Percentiles rank a stretch among this genome's conserved stretches.
phyloP scores from a whole-genome alignment of 1,139 yeast species.

The Lodderomyces beijingensis region DNA sequence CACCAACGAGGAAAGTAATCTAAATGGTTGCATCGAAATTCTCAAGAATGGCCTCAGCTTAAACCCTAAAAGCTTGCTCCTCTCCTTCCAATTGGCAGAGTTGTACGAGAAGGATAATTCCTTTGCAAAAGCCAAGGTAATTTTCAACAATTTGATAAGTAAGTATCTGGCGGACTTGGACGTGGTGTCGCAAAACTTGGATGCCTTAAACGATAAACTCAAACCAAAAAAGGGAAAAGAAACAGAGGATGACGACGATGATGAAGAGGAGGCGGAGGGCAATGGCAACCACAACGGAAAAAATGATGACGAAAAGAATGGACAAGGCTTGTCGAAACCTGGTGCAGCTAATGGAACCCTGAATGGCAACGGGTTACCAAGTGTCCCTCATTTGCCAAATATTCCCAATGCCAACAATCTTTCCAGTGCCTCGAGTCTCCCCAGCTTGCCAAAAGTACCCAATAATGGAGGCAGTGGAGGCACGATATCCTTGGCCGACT shows the following conservation, averaged over 20 bases:
- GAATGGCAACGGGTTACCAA: conserved; percentile 1
- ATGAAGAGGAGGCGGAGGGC: conserved; percentile 10
- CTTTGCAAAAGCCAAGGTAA: conserved; percentile 46
- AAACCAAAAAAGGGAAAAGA: conserved; percentile 8
- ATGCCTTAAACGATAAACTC: conserved; percentile 19
- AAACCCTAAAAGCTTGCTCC: conserved; percentile 68
- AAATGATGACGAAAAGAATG: not conserved
- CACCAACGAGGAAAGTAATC: conserved; percentile 32
- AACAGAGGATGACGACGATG: conserved; percentile 15
- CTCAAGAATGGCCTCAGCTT: conserved; percentile 55
- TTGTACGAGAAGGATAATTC: conserved; percentile 58
- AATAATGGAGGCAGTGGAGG: not conserved
- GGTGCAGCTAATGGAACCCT: conserved; percentile 1
- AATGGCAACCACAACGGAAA: conserved; percentile 2
- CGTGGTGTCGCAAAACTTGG: conserved; percentile 19
- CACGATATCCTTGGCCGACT: conserved; percentile 10
- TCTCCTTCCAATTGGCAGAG: conserved; percentile 69
- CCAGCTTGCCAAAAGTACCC: conserved; percentile 6
- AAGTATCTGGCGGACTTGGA: conserved; percentile 32
- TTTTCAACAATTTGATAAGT: conserved; percentile 48
- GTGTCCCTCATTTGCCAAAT: conserved; percentile 3
- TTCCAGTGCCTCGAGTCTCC: conserved; percentile 1
- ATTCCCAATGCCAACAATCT: conserved; percentile 2
- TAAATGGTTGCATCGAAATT: conserved; percentile 33
- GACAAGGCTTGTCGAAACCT: not conserved